Base-by-base conservation (phyloP, 176 grass and related monocot species). In the Triticum turgidum region DNA sequence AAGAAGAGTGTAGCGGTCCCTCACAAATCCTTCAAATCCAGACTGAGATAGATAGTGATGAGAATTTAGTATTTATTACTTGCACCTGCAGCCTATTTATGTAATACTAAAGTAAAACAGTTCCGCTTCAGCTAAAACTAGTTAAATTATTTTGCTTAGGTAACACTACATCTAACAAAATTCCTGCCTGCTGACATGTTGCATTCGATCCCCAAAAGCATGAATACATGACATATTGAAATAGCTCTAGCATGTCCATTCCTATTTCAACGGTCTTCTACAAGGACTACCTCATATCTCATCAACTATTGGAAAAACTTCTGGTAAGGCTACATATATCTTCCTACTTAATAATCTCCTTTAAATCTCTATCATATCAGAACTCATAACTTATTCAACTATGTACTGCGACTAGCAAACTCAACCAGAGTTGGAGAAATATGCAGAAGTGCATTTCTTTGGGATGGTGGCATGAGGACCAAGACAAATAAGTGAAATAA, bases 11-110 rank as follows among this genome's bases (percentile, higher is more conserved):
- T 91, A 98, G 22, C 47, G 74, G 85, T 98, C 96, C 59, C 88
- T 98, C 44, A 94, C 90, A 85, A 98, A 98, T 42, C 90, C 87
- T 94, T 96, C 92, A 89, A 98, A 98, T 42, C 96, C 96, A 67
- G 96, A 98, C 96, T 96, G 90, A 79, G 52, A 88, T 47, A 56
- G 12, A 63, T 8, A 89, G 29, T 34, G 52, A 30, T 42, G 3
- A 76, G 35, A 71, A 30, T 22, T 61, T 38, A 87, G 81, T 9
- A 52, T 62, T 58, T 83, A 52, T 30, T 5, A 42, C 3, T 42
- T 44, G 34, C 24, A 89, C 20, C n/a, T 35, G 44, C 63, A 80
- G 59, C 12, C 29, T 78, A 62, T 47, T 59, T 81, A 34, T 47
- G 47, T 38, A 9, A 68, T 44, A 61, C 7, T 61, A 62, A 22